Base-by-base conservation (phyloP, 495 filamentous ascomycete genomes). In the Daldinia vernicosa region DNA sequence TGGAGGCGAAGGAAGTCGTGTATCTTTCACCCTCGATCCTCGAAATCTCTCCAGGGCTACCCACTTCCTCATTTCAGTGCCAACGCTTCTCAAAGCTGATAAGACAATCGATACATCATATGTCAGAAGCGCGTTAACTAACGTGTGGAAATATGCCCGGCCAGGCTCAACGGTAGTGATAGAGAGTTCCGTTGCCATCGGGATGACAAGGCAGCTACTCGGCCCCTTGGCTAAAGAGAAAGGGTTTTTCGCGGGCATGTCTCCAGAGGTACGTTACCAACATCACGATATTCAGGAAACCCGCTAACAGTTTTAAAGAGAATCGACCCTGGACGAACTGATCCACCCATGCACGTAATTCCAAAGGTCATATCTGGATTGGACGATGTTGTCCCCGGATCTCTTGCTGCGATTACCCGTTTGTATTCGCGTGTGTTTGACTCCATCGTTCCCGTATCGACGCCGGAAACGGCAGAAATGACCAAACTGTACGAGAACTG, bases 401-500 rank as follows among this genome's bases (percentile, higher is more conserved):
- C 78, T 12, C 76, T 80, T n/a, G 51, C 67, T 19, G 57, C 67
- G 11, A 79, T 82, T 51, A 45, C 53, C 3, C 59, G 68, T 14
- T 64, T 82, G 32, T 82, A 82, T 57, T 70, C 67, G 24, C 59
- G 60, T 3, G 76, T 78, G 5, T 82, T 81, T 67, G 55, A 78
- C 30, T 61, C 56, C 6, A 64, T 80, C 57, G 74, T 81, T 56
- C 67, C 78, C 7, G 78, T 80, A 11, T 78, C 79, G 60, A 57
- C 51, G n/a, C 79, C 80, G 15, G 80, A 82, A 60, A 75, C 79
- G 14, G 80, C 80, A 12, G 79, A 81, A 68, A 82, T 82, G 80
- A 79, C 74, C 12, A 82, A 82, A 70, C 66, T 82, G 6, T 81
- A 79, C 66, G 80, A 82, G 68, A 85, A 74, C 45, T 82, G 79